A percentile compares a stretch with the other conserved stretches of the same genome.
phyloP scores from a whole-genome alignment of 257 asterid genomes.

The Lycium barbarum region DNA sequence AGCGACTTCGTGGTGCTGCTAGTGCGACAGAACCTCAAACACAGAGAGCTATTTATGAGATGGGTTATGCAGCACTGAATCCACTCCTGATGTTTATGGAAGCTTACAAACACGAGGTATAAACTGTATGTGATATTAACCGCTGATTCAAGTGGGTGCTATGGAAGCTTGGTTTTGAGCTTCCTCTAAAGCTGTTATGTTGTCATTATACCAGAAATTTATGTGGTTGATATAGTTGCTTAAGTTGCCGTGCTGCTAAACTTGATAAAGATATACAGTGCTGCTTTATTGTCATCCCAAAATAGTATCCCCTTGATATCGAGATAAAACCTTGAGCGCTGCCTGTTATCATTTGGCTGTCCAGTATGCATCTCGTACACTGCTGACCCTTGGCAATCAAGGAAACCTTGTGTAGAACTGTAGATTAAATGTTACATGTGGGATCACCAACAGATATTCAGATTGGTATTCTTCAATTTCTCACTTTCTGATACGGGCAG shows the following conservation, averaged over 20 bases:
- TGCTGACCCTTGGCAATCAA: not conserved
- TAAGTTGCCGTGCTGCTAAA: not conserved
- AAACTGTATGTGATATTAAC: constrained; percentile 30
- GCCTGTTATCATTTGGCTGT: not conserved
- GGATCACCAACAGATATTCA: not conserved
- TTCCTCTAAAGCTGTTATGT: constrained; percentile 20
- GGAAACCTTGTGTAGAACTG: not conserved
- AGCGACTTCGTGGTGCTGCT: constrained; percentile 98
- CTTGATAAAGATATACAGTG: constrained; percentile 12
- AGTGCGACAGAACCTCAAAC: constrained; percentile 88
- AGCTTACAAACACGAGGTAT: constrained; percentile 88
- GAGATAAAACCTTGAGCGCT: not conserved
- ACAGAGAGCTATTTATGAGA: constrained; percentile 86
- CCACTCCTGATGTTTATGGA: constrained; percentile 78
- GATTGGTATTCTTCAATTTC: constrained; percentile 24
- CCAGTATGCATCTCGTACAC: not conserved
- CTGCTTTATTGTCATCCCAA: constrained; percentile 21
- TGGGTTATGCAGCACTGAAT: constrained; percentile 78
- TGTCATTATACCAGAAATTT: constrained; percentile 20
- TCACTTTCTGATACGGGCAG: not conserved
- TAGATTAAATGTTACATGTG: constrained; percentile 23
- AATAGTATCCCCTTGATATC: not conserved
- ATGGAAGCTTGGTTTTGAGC: constrained; percentile 35
- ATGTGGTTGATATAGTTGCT: constrained; percentile 7
- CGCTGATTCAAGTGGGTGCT: constrained; percentile 22